Evolutionary conservation across 176 grass and related monocot species (phyloP).

Genomic region (Bromus sterilis): DNA sequence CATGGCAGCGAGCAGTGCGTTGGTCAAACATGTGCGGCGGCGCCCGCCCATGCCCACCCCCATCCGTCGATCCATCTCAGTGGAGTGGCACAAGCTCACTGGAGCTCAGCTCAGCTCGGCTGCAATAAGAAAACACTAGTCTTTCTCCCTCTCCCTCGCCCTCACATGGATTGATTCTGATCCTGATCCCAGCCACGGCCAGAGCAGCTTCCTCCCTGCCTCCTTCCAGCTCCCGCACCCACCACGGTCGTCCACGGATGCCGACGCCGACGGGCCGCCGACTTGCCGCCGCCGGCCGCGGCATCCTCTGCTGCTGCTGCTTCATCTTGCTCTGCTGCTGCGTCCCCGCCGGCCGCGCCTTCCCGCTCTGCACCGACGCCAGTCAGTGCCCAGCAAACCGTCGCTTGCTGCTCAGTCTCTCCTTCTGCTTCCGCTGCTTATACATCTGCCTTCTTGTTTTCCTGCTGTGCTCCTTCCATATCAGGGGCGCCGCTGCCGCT

Average conservation of each 20-base stretch:
- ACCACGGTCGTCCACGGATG: not conserved
- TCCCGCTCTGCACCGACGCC: constrained; percentile 37
- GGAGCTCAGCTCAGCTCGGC: no score
- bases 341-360: constrained; percentile 3
- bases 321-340: not conserved
- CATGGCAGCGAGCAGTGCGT: no score
- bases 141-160: no score
- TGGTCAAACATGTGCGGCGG: no score
- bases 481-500: constrained; percentile 47
- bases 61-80: no score
- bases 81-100: no score
- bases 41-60: no score
- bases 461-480: not conserved
- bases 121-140: no score
- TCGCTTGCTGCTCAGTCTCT: not conserved
- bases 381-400: not conserved
- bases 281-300: not conserved
- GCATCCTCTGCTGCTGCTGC: not conserved
- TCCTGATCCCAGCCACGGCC: no score
- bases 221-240: not conserved
- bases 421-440: not conserved
- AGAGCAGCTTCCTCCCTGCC: not conserved
- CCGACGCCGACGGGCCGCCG: not conserved
- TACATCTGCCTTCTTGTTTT: not conserved
- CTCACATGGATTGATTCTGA: not conserved